Conservation (phyloP, 306 rosid species). For the peach (Prunus persica) region Prunus_persica_NCBIv2 NC_034014.1:28055001-28055500, state of each 20-base stretch:
- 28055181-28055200: slow-evolving; percentile 71
- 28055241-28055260: slow-evolving; percentile 16
- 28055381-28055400: slow-evolving; percentile 10
- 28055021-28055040: slow-evolving; percentile 36
- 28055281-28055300: neutral
- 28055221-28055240: slow-evolving; percentile 51
- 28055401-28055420: neutral
- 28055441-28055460: neutral
- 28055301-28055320: neutral
- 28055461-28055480: neutral
- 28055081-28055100: slow-evolving; percentile 61
- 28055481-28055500: slow-evolving; percentile 8
- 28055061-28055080: slow-evolving; percentile 70
- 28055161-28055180: slow-evolving; percentile 63
- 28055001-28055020: neutral
- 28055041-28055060: slow-evolving; percentile 53
- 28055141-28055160: slow-evolving; percentile 67
- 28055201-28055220: slow-evolving; percentile 65
- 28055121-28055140: slow-evolving; percentile 66
- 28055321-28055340: neutral
- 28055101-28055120: slow-evolving; percentile 55
- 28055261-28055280: neutral
- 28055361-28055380: neutral
- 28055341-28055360: slow-evolving; percentile 1
- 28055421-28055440: neutral